Evolutionary conservation across 129 eudicot species (phyloP).

Genomic region (Ambrosia trifida): DNA sequence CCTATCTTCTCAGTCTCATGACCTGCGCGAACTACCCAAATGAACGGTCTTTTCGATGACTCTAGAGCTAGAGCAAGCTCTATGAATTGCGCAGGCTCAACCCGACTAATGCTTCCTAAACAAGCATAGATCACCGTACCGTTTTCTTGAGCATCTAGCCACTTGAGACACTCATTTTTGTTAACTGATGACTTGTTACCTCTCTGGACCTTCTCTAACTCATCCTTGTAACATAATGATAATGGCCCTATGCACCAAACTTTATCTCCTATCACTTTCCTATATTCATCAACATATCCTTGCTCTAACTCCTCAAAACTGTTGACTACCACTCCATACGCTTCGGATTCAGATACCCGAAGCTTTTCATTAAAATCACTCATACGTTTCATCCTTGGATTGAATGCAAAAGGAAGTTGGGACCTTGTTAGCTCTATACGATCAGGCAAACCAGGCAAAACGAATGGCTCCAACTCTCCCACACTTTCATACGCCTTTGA

Average conservation of each 20-base stretch:
- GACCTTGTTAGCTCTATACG: constrained; percentile 46
- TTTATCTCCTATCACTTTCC: constrained; percentile 30
- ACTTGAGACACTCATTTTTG: constrained; percentile 34
- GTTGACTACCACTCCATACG: constrained; percentile 40
- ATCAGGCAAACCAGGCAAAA: constrained; percentile 62
- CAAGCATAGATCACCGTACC: constrained; percentile 43
- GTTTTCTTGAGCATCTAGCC: constrained; percentile 43
- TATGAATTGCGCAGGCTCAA: constrained; percentile 33
- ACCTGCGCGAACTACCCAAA: constrained; percentile 43
- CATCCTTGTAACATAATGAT: constrained; percentile 37
- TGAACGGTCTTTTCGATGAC: constrained; percentile 36
- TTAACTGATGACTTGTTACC: constrained; percentile 39
- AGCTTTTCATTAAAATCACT: constrained; percentile 7
- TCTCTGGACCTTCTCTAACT: constrained; percentile 29
- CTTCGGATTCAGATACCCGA: constrained; percentile 32
- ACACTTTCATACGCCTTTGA: constrained; percentile 33
- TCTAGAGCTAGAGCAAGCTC: constrained; percentile 54
- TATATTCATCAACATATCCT: constrained; percentile 38
- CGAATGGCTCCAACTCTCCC: constrained; percentile 35
- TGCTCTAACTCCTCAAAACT: constrained; percentile 53
- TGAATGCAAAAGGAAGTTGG: constrained; percentile 44
- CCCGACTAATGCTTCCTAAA: constrained; percentile 41
- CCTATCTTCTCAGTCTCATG: constrained; percentile 32
- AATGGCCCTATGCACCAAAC: constrained; percentile 55
- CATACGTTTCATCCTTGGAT: neutral